Conservation (phyloP, 106 monocot genomes). For the Dioscorea dumetorum region DNA sequence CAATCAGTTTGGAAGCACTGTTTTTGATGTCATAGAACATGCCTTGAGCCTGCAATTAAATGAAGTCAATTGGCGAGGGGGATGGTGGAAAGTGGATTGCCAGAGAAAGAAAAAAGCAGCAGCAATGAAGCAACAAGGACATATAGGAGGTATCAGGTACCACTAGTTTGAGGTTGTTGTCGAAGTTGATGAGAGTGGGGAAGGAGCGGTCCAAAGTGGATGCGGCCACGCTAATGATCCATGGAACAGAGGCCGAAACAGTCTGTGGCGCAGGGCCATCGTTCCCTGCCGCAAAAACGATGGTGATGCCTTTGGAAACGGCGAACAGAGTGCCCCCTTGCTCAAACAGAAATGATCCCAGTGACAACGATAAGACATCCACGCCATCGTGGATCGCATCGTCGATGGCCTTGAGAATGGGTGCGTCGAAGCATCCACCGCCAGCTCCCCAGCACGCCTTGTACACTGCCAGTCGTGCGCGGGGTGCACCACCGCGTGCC, state of each 20-base stretch:
- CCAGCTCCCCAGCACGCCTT: conserved; percentile 6
- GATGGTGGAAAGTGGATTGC: no score
- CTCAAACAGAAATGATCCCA: neutral
- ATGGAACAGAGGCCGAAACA: conserved; percentile 10
- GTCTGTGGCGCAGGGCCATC: conserved; percentile 16
- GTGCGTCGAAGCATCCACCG: neutral
- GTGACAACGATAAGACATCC: conserved; percentile 11
- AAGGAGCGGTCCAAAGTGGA: conserved; percentile 36
- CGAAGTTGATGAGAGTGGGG: conserved; percentile 27
- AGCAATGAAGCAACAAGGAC: no score
- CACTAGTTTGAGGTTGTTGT: conserved; percentile 14
- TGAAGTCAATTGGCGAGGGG: no score
- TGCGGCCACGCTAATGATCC: conserved; percentile 35
- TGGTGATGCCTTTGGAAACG: conserved; percentile 29
- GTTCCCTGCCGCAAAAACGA: conserved; percentile 24
- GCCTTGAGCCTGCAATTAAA: no score
- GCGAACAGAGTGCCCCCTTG: conserved; percentile 16
- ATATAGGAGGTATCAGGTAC: neutral
- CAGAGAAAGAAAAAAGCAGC: no score
- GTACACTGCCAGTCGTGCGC: conserved; percentile 22
- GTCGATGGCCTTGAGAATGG: conserved; percentile 6
- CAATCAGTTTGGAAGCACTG: neutral
- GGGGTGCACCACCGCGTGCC: conserved; percentile 20
- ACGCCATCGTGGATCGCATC: conserved; percentile 16
- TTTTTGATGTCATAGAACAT: no score